phyloP scores from a whole-genome alignment of 768 basidiomycete species.

The Pleurotus tuoliensis region DNA sequence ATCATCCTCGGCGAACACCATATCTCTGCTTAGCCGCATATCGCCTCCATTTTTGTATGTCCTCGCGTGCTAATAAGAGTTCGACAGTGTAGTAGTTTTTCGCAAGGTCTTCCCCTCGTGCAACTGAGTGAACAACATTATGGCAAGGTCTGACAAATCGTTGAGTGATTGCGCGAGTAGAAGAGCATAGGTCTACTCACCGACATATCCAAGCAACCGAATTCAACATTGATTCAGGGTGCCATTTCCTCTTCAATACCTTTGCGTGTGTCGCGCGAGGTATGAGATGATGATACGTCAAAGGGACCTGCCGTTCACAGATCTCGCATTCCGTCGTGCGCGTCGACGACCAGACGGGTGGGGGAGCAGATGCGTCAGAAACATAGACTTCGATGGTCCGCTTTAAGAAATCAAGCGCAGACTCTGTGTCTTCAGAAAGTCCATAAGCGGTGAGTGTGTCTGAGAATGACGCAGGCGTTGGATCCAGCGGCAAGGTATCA shows the following conservation, averaged over 20 bases:
- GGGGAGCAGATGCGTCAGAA: slow-evolving; percentile 42
- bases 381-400: slow-evolving; percentile 39
- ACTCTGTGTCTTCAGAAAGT: slow-evolving; percentile 37
- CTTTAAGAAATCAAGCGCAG: slow-evolving; percentile 34
- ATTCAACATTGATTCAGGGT: slow-evolving; percentile 46
- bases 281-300: slow-evolving; percentile 62
- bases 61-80: slow-evolving; percentile 45
- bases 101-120: slow-evolving; percentile 48
- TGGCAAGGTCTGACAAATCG: slow-evolving; percentile 44
- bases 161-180: not conserved
- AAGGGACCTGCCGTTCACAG: slow-evolving; percentile 49
- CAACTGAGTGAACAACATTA: slow-evolving; percentile 45
- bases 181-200: slow-evolving; percentile 21
- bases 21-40: slow-evolving; percentile 44
- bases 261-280: slow-evolving; percentile 51
- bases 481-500: slow-evolving; percentile 34
- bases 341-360: slow-evolving; percentile 50
- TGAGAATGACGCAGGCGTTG: slow-evolving; percentile 35
- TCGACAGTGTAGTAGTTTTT: slow-evolving; percentile 46
- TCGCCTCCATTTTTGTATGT: slow-evolving; percentile 51
- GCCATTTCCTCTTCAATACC: slow-evolving; percentile 56
- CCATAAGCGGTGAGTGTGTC: slow-evolving; percentile 52
- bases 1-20: not conserved
- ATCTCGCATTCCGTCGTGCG: slow-evolving; percentile 55
- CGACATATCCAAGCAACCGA: slow-evolving; percentile 61